Conservation (phyloP, 257 asterid genomes). For the Solanum dulcamara region DNA sequence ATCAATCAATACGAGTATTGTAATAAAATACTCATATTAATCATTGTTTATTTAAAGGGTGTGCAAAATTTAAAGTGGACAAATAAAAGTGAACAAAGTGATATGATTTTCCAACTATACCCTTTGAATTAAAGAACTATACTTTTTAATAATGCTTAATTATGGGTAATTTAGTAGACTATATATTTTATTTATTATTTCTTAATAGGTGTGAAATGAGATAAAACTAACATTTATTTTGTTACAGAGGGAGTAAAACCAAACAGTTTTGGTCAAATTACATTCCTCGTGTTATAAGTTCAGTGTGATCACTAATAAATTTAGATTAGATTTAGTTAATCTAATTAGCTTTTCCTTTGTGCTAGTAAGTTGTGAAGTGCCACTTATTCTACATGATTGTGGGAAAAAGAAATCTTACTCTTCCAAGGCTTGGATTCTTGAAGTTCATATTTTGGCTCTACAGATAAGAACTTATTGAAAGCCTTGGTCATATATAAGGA, state of each 20-base stretch:
- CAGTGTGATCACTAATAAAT: not conserved
- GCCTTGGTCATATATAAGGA: not conserved
- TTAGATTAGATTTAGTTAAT: not conserved
- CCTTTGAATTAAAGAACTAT: no score
- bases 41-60: no score
- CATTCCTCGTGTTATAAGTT: not conserved
- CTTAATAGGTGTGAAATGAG: no score
- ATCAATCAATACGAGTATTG: no score
- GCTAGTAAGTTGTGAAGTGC: not conserved
- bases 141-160: no score
- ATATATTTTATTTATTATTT: no score
- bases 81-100: no score
- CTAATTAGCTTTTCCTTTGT: not conserved
- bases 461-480: not conserved
- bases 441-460: not conserved
- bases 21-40: no score
- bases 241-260: not conserved
- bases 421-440: not conserved
- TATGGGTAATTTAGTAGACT: no score
- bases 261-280: not conserved
- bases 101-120: no score
- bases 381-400: not conserved
- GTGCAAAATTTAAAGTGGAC: no score
- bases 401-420: not conserved
- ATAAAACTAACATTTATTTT: no score